Conservation (phyloP, 306 rosid genomes). For the barrel medic (Medicago truncatula) region DNA sequence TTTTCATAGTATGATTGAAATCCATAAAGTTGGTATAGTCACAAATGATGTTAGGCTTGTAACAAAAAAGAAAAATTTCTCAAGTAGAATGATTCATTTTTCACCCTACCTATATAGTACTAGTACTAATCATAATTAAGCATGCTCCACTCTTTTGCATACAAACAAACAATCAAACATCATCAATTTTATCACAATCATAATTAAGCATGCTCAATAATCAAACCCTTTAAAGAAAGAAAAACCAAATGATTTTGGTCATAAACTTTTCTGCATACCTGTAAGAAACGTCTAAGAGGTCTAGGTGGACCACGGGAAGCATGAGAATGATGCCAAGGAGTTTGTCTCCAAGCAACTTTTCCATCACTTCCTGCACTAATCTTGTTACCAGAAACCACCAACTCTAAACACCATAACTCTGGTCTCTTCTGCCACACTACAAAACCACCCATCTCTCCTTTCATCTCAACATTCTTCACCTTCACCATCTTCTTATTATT, state of each 20-base stretch:
- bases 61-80: constrained; percentile 5
- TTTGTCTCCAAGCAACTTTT: constrained; percentile 92
- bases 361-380: constrained; percentile 97
- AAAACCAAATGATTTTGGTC: neutral
- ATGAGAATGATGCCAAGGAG: constrained; percentile 98
- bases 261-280: constrained; percentile 48
- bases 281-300: constrained; percentile 84
- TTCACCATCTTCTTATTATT: constrained; percentile 51
- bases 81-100: constrained; percentile 8
- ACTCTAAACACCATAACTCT: constrained; percentile 89
- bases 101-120: constrained; percentile 31
- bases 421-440: constrained; percentile 92
- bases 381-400: constrained; percentile 79
- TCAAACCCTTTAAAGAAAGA: constrained; percentile 1
- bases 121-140: constrained; percentile 39
- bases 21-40: neutral
- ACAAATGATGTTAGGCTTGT: constrained; percentile 1
- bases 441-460: constrained; percentile 87
- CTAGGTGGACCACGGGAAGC: constrained; percentile 97
- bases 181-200: constrained; percentile 25
- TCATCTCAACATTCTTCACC: constrained; percentile 53
- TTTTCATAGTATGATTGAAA: neutral
- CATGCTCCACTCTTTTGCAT: constrained; percentile 33
- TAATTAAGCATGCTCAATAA: constrained; percentile 40
- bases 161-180: constrained; percentile 20